Percentiles rank a stretch among this genome's conserved stretches.
phyloP scores from a whole-genome alignment of 2,329 filamentous ascomycete genomes.

The Claviceps purpurea region DNA sequence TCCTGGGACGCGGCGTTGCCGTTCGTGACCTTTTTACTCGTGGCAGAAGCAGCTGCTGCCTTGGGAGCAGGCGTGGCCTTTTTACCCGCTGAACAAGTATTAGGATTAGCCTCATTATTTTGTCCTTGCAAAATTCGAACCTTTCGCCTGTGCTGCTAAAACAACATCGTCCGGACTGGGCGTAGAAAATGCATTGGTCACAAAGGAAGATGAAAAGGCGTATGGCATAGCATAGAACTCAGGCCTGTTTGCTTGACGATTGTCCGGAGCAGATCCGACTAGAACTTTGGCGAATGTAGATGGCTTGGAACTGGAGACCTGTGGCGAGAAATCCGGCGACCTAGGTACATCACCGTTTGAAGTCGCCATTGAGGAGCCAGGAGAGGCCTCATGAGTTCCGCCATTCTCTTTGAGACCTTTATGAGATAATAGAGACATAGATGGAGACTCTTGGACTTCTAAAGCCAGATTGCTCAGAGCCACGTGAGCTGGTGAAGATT shows the following conservation, averaged over 20 bases:
- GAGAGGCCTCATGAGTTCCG: background rate
- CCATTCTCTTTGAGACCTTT: background rate
- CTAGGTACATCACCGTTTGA: background rate
- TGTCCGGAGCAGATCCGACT: constrained; percentile 28
- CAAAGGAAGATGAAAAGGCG: constrained; percentile 32
- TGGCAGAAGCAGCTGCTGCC: constrained; percentile 10
- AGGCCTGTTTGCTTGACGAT: constrained; percentile 14
- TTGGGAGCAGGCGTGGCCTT: constrained; percentile 28
- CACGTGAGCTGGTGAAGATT: background rate
- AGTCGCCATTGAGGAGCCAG: background rate
- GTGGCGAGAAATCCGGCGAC: background rate
- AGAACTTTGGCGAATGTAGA: constrained; percentile 45
- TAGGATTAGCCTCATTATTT: constrained; percentile 38
- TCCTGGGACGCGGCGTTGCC: constrained; percentile 16
- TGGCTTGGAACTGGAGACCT: constrained; percentile 20
- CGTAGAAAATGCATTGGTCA: constrained; percentile 56
- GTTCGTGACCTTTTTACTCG: constrained; percentile 25
- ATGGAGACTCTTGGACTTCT: background rate
- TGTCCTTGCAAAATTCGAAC: constrained; percentile 50
- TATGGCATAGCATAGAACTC: constrained; percentile 34
- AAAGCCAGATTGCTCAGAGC: background rate
- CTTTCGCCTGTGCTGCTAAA: constrained; percentile 76
- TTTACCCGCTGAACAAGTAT: constrained; percentile 39
- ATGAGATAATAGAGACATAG: background rate
- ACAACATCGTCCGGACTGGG: constrained; percentile 90